Evolutionary conservation across 2,329 filamentous ascomycete genomes (phyloP).

Genomic region (Fusarium nurragi): DNA sequence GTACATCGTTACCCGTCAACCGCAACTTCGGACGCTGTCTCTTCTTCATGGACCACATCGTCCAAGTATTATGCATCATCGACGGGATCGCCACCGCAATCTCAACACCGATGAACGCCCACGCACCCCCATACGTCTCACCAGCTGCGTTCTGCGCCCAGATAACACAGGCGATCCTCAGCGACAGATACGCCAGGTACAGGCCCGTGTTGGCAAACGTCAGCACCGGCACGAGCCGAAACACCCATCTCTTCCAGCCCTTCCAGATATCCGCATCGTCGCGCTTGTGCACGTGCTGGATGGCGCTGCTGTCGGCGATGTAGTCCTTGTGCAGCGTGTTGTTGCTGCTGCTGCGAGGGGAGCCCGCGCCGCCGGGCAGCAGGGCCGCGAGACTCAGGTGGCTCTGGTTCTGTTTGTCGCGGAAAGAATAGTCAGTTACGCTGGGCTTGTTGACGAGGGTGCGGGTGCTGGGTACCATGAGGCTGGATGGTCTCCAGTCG

Average conservation of each 20-base stretch:
- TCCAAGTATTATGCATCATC: conserved; percentile 67
- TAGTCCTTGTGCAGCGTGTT: conserved; percentile 46
- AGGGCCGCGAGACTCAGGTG: conserved; percentile 54
- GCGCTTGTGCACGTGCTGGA: conserved; percentile 54
- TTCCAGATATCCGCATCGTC: conserved; percentile 57
- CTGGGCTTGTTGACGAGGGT: conserved; percentile 26
- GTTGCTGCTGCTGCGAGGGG: conserved; percentile 35
- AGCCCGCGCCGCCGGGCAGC: conserved; percentile 43
- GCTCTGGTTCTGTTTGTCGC: conserved; percentile 52
- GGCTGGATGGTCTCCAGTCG: conserved; percentile 45
- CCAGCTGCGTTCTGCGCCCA: conserved; percentile 56
- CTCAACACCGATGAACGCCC: conserved; percentile 67
- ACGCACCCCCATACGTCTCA: conserved; percentile 59
- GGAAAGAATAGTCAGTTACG: conserved; percentile 34
- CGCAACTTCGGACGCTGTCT: conserved; percentile 63
- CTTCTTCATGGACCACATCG: conserved; percentile 65
- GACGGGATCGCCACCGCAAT: conserved; percentile 62
- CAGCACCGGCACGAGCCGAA: conserved; percentile 51
- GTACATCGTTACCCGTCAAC: conserved; percentile 58
- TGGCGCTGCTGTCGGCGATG: conserved; percentile 44
- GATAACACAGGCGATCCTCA: conserved; percentile 63
- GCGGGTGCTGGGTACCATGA: conserved; percentile 41
- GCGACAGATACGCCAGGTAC: conserved; percentile 60
- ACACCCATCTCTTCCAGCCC: conserved; percentile 56
- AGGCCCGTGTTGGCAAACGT: conserved; percentile 54